Evolutionary conservation across 2,329 filamentous ascomycete genomes (phyloP).

Genomic region (Cordyceps fumosorosea): DNA sequence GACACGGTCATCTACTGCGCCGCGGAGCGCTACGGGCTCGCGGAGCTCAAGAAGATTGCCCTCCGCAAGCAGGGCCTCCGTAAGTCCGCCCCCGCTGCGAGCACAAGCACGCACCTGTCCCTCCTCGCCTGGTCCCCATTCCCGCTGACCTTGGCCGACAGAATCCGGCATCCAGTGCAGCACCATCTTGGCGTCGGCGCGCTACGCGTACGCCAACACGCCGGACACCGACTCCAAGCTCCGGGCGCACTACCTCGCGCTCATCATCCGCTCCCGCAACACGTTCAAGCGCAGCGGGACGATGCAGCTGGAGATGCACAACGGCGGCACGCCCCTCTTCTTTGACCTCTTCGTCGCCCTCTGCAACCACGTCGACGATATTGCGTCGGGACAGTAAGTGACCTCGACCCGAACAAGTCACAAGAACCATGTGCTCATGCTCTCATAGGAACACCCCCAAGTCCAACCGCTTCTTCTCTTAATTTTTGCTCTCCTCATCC

Average conservation of each 20-base stretch:
- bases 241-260: constrained; percentile 81
- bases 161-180: constrained; percentile 75
- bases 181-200: constrained; percentile 80
- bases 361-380: constrained; percentile 80
- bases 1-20: constrained; percentile 90
- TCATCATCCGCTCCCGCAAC: constrained; percentile 80
- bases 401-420: not conserved
- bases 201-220: constrained; percentile 83
- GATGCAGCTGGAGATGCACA: constrained; percentile 93
- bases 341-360: constrained; percentile 92
- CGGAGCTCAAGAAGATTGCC: constrained; percentile 77
- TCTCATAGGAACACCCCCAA: constrained; percentile 33
- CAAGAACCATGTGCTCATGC: not conserved
- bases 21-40: constrained; percentile 75
- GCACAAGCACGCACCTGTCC: too few species aligned
- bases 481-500: not conserved
- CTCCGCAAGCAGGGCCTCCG: constrained; percentile 84
- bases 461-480: constrained; percentile 38
- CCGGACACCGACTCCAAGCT: constrained; percentile 87
- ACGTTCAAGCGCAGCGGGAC: constrained; percentile 92
- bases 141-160: constrained; percentile 20
- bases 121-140: not conserved
- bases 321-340: constrained; percentile 74
- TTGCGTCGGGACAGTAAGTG: constrained; percentile 50
- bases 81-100: too few species aligned